A percentile compares a stretch with the other conserved stretches of the same genome.
These are phyloP conservation scores for Acephala macrosclerotiorum DNA, from an alignment of 2,329 filamentous ascomycete genomes.

Conservation along the genomic window DNA sequence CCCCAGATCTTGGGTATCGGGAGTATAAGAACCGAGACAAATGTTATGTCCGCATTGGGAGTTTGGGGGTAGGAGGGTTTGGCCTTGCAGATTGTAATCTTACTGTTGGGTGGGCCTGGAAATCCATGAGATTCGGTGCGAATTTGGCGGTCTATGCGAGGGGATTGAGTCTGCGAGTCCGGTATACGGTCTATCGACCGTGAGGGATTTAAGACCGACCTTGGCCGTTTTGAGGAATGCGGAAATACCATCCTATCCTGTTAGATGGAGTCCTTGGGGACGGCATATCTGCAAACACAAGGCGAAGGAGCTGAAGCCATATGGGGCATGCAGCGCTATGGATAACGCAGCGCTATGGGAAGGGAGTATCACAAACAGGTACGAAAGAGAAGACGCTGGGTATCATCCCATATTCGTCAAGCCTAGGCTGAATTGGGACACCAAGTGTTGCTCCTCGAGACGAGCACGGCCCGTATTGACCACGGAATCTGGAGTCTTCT, in stretches of 20 bases:
- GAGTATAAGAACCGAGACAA: neutral
- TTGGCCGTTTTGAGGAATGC: neutral
- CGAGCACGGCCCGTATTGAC: neutral
- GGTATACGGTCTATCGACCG: no score
- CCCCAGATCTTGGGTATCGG: neutral
- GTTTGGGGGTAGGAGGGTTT: neutral
- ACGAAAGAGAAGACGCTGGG: neutral
- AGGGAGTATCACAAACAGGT: neutral
- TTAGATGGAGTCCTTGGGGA: neutral
- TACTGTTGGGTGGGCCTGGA: neutral
- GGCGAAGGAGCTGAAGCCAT: neutral
- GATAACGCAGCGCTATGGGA: no score
- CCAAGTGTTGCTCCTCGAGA: neutral
- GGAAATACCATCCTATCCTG: neutral
- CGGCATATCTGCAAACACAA: neutral
- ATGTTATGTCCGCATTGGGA: neutral
- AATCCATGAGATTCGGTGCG: neutral
- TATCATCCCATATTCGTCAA: neutral
- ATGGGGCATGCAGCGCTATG: no score
- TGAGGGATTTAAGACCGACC: no score
- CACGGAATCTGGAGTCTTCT: no score
- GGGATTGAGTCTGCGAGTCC: neutral
- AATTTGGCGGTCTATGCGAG: neutral
- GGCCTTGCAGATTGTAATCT: neutral
- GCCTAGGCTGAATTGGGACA: neutral